Evolutionary conservation across 441 rosid species (phyloP).

Genomic region (Rhodomyrtus psidioides): DNA sequence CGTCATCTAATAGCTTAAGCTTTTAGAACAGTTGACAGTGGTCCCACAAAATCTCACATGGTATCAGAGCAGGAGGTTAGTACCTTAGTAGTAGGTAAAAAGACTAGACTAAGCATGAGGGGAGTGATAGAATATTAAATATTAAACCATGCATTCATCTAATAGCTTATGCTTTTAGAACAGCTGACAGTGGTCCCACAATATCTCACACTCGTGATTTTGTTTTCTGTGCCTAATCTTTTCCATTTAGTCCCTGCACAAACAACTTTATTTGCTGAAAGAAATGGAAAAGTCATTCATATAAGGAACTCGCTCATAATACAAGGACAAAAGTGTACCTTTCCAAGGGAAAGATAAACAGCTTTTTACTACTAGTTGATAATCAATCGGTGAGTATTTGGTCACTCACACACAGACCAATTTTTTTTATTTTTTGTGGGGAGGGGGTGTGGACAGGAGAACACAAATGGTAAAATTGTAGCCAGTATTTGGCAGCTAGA

Average conservation of each 20-base stretch:
- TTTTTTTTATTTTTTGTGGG: background rate
- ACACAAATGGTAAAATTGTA: background rate
- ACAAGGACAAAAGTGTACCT: background rate
- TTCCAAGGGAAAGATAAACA: background rate
- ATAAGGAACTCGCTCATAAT: background rate
- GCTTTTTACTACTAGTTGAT: background rate
- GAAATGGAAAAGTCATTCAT: background rate
- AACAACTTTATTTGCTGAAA: background rate
- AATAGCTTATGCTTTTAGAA: too few relatives aligned
- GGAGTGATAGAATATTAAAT: too few relatives aligned
- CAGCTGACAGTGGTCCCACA: too few relatives aligned
- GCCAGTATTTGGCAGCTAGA: background rate
- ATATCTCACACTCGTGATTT: background rate
- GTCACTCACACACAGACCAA: background rate
- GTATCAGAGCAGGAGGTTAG: too few relatives aligned
- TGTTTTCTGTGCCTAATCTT: background rate
- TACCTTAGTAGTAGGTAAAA: too few relatives aligned
- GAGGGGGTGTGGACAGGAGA: background rate
- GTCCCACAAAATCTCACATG: too few relatives aligned
- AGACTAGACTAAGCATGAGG: too few relatives aligned
- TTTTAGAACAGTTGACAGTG: too few relatives aligned
- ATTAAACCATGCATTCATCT: too few relatives aligned
- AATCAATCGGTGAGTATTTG: background rate
- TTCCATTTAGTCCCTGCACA: background rate
- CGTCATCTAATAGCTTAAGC: too few relatives aligned